phyloP scores from a whole-genome alignment of 2,329 filamentous ascomycete species.

The Chrysoporthe puriensis region DNA sequence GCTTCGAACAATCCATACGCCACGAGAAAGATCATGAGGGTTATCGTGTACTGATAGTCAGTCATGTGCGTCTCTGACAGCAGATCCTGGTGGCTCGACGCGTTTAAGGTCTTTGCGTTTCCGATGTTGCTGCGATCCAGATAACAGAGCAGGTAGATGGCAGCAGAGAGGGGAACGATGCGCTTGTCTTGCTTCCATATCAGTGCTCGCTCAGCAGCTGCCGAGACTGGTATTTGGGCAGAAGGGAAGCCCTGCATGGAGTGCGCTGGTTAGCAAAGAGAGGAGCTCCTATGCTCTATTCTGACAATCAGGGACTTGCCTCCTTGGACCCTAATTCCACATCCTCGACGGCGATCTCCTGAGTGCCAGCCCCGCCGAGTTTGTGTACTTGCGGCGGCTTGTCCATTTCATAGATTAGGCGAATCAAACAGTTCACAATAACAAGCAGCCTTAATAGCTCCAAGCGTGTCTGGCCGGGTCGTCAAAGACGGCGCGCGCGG shows the following conservation, averaged over 20 bases:
- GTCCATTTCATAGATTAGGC: neutral
- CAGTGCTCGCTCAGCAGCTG: conserved; percentile 22
- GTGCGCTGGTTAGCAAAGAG: neutral
- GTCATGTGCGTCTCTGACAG: conserved; percentile 63
- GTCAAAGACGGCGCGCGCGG: neutral
- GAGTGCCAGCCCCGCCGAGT: neutral
- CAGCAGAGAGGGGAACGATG: conserved; percentile 57
- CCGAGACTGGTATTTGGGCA: conserved; percentile 6
- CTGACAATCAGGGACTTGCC: neutral
- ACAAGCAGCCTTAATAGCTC: neutral
- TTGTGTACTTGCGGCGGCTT: neutral
- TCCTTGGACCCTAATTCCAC: conserved; percentile 21
- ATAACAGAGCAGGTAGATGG: conserved; percentile 60
- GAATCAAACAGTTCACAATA: neutral
- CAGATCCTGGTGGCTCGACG: conserved; percentile 60
- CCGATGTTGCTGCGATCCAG: conserved; percentile 65
- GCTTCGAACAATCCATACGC: conserved; percentile 63
- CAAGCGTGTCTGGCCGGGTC: neutral
- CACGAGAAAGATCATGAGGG: conserved; percentile 62
- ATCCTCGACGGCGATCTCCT: conserved; percentile 14
- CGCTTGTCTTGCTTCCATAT: conserved; percentile 52
- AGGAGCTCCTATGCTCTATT: neutral
- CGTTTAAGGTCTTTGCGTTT: conserved; percentile 67
- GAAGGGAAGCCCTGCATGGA: neutral
- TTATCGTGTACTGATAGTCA: conserved; percentile 58